Evolutionary conservation across 768 basidiomycete genomes (phyloP).

Genomic region (Leccinum pellstonianum): DNA sequence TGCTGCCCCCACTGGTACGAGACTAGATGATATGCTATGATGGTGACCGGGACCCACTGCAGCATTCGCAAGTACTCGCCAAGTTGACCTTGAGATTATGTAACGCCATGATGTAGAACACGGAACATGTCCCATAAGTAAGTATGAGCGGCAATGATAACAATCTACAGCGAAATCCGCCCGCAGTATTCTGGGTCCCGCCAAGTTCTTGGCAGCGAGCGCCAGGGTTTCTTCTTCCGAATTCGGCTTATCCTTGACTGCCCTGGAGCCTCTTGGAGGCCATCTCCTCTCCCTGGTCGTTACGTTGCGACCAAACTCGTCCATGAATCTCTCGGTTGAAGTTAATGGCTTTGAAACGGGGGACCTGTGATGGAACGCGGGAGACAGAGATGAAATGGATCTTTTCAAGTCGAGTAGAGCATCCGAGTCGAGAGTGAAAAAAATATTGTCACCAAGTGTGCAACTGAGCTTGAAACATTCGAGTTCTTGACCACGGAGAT

Average conservation of each 20-base stretch:
- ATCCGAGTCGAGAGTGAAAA: slow-evolving; percentile 1
- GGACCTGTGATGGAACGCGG: slow-evolving; percentile 1
- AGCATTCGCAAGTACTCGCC: background rate
- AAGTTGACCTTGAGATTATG: background rate
- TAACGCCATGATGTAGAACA: background rate
- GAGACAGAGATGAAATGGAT: background rate
- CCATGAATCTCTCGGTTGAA: background rate
- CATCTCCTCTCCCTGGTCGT: background rate
- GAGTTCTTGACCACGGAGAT: slow-evolving; percentile 5
- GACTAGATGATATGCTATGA: too few relatives aligned
- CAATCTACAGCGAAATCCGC: background rate
- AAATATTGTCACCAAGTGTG: background rate
- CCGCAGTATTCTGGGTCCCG: background rate
- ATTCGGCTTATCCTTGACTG: slow-evolving; percentile 2
- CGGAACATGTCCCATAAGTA: background rate
- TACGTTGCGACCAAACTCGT: background rate
- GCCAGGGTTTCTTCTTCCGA: background rate
- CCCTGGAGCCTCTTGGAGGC: background rate
- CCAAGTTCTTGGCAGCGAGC: background rate
- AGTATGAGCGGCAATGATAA: background rate
- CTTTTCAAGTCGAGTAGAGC: background rate
- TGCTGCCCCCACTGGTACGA: too few relatives aligned
- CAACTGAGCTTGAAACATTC: background rate
- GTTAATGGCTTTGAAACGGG: background rate
- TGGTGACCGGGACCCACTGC: too few relatives aligned